Percentiles rank a stretch among this genome's conserved stretches.
Evolutionary conservation across 805 yeast genomes (phyloP).

Genomic region (Spathaspora gorwiae): DNA sequence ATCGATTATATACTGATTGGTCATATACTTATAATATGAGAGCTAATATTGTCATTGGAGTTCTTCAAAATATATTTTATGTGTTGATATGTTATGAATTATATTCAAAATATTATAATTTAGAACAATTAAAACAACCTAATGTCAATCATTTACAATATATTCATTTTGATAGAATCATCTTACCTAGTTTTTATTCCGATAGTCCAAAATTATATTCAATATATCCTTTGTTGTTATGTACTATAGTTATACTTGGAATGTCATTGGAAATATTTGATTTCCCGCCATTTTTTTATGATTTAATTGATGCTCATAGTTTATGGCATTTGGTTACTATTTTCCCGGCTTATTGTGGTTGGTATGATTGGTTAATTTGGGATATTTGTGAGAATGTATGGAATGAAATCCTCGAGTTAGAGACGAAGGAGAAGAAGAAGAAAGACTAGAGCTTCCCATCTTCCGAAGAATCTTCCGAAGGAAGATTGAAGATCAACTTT

Average conservation of each 20-base stretch:
- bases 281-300: slow-evolving; percentile 63
- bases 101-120: slow-evolving; percentile 27
- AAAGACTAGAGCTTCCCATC: not conserved
- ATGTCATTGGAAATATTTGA: slow-evolving; percentile 91
- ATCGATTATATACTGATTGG: slow-evolving; percentile 68
- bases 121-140: slow-evolving; percentile 12
- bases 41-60: slow-evolving; percentile 76
- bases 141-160: slow-evolving; percentile 25
- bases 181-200: slow-evolving; percentile 27
- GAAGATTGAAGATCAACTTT: too few relatives aligned
- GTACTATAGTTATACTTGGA: slow-evolving; percentile 53
- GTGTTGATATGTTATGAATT: slow-evolving; percentile 29
- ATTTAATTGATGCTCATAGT: slow-evolving; percentile 84
- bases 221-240: slow-evolving; percentile 34
- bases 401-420: slow-evolving; percentile 8
- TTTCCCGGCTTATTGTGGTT: slow-evolving; percentile 31
- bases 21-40: slow-evolving; percentile 92
- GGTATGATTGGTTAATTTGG: slow-evolving; percentile 46
- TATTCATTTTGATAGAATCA: slow-evolving; percentile 14
- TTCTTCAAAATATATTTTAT: slow-evolving; percentile 55
- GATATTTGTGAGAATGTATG: slow-evolving; percentile 32
- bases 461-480: too few relatives aligned
- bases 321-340: slow-evolving; percentile 92
- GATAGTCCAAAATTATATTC: slow-evolving; percentile 35
- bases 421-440: slow-evolving; percentile 10